Conservation (phyloP, 2,329 filamentous ascomycete species). For the Geosmithia putterillii region DNA sequence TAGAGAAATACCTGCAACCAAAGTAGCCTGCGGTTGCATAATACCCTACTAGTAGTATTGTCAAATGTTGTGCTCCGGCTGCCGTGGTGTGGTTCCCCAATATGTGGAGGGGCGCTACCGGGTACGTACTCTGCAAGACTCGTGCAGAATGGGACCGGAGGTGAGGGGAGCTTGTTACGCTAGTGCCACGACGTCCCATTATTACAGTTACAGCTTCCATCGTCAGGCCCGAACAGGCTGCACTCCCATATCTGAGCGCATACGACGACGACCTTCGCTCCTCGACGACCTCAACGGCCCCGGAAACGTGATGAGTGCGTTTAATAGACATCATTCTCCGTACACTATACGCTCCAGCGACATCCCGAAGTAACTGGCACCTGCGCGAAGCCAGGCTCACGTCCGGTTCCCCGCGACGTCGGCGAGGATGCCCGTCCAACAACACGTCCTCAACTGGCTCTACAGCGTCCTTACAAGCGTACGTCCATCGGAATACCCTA, state of each 20-base stretch:
- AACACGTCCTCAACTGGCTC: conserved; percentile 88
- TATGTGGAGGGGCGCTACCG: too few species aligned
- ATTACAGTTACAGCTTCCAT: not conserved
- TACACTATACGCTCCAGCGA: not conserved
- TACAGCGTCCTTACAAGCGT: conserved; percentile 81
- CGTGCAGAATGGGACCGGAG: too few species aligned
- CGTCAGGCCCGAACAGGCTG: not conserved
- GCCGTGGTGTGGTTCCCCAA: too few species aligned
- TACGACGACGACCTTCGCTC: not conserved
- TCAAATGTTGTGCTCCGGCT: too few species aligned
- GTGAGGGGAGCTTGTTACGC: not conserved
- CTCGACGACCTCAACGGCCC: not conserved
- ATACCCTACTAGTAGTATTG: too few species aligned
- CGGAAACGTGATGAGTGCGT: not conserved
- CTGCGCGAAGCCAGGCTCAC: not conserved
- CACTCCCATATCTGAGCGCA: not conserved
- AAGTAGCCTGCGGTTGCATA: too few species aligned
- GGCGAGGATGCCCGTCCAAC: conserved; percentile 55
- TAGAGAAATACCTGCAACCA: too few species aligned
- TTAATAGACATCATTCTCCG: not conserved
- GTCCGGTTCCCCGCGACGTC: not conserved
- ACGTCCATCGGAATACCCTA: conserved; percentile 10
- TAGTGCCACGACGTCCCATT: not conserved
- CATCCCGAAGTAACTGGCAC: not conserved
- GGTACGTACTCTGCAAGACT: too few species aligned